Base-by-base conservation (phyloP, 257 asterid genomes). In the Leptodermis oblonga region DNA sequence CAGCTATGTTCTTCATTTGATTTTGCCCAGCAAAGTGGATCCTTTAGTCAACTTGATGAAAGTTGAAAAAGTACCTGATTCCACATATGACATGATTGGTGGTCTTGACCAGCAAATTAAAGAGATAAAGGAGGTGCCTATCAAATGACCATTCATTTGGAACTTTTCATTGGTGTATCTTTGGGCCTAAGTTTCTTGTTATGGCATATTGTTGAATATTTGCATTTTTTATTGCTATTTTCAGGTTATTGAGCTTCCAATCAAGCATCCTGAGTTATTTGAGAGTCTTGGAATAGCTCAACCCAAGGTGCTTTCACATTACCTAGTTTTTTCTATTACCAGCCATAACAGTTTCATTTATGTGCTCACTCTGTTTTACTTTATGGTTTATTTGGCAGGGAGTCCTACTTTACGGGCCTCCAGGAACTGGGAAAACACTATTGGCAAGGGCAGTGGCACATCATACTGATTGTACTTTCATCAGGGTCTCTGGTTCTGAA, bases 51-150 rank as follows among this genome's bases (percentile, higher is more conserved):
- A 93, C 76, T 96, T 93, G 45, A 90, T 93, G 99, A 88, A 93
- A 85, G 99, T 93, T 63, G 99, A 93, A 65, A 93, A 93, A 77
- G 99, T 93, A 67, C 97, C 96, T 0, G 96, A 93, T 76, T 93
- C 97, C 75, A 90, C 99, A 25, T 93, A 90, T 79, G 97, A 90
- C 87, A 93, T 93, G 99, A 93, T 93, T 81, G 99, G 99, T 80
- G 96, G 97, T 53, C 97, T 93, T 60, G 98, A 93, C 78, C 97
- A 88, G 84, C 97, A 93, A 82, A 93, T 93, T 70, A 93, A 90
- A 69, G 98, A 93, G 87, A 93, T 93, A 26, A 87, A 90, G 76
- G 98, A 93, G 97, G 97, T 88, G 26, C 62, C 59, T 37, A 59
- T 33, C 34, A 51, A n/a, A n/a, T 25, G 63, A 13, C 52, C 76